Base-by-base conservation (phyloP, 1,284 basidiomycete genomes). In the Ustilago hordei region DNA sequence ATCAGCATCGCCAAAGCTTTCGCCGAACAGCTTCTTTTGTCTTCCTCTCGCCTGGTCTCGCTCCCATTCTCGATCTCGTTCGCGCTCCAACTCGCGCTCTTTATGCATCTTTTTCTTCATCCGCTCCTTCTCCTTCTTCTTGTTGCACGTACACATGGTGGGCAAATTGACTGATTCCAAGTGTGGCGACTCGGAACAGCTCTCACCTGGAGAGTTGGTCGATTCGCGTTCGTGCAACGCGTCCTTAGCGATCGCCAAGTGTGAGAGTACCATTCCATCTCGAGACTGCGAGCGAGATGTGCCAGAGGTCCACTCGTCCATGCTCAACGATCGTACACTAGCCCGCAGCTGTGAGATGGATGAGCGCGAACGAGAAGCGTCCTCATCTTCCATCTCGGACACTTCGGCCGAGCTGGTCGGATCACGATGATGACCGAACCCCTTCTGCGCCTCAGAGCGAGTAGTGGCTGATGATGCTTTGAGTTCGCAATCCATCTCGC, bases 31-130 rank as follows among this genome's bases (percentile, higher is more conserved):
- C 62, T 69, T 70, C 43, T 66, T 64, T 56, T 78, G 71, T 28
- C 75, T 56, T 28, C 75, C 70, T 39, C 64, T 61, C 31, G 71
- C 71, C 50, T 78, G 67, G 45, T 78, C 65, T 55, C 68, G 57
- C 54, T 78, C 75, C 75, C 75, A 78, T 38, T 78, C 75, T 15
- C 75, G 64, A 45, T 78, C 75, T 28, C 75, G 75, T 56, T 78
- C 71, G 28, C 75, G 67, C 54, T 78, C 75, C 52, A 78, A 19
- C 43, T 78, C 75, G 41, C 75, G 70, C 55, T 78, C 75, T 32
- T 69, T 70, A 55, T 71, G 70, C 4, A 78, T 54, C 75, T 75
- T 74, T 48, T 68, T 78, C 61, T 69, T 71, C 56, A 75, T 55
- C 39, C 64, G 60, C 55, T 78, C 75, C 68, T 71, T 70, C n/a